phyloP scores from a whole-genome alignment of 805 yeast species.

The Komagataella phaffii region DNA sequence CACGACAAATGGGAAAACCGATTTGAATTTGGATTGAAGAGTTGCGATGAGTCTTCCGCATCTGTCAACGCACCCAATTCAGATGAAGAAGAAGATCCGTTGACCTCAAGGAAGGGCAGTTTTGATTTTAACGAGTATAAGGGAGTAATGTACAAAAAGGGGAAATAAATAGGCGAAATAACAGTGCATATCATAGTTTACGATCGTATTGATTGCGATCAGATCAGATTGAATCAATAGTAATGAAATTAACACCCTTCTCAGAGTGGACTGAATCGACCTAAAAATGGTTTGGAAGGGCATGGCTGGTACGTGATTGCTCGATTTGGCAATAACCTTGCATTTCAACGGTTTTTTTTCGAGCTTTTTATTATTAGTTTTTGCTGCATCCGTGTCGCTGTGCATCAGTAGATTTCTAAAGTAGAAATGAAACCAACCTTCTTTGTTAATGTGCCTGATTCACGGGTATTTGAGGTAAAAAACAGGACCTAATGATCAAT shows the following conservation, averaged over 20 bases:
- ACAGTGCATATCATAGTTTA: neutral
- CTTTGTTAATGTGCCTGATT: neutral
- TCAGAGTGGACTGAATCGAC: neutral
- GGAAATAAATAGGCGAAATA: conserved; percentile 3
- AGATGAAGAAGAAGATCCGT: neutral
- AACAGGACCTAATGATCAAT: neutral
- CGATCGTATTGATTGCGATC: neutral
- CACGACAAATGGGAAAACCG: conserved; percentile 1
- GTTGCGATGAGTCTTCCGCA: neutral
- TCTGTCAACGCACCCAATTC: neutral
- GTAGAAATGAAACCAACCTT: neutral
- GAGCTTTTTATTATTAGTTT: neutral
- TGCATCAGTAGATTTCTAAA: neutral
- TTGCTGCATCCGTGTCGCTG: neutral
- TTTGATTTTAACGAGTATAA: conserved; percentile 15
- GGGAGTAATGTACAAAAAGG: conserved; percentile 10
- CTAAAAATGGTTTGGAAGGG: neutral
- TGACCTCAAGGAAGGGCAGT: neutral
- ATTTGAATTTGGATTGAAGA: conserved; percentile 6
- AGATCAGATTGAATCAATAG: neutral
- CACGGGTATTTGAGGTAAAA: neutral
- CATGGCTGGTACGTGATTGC: neutral
- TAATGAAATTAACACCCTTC: neutral
- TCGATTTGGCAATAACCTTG: neutral
- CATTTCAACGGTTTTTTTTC: neutral